A percentile compares a stretch with the other conserved stretches of the same genome.
These are phyloP conservation scores for Eucalyptus grandis DNA, from an alignment of 345 rosid genomes.

Conservation along the genomic window DNA sequence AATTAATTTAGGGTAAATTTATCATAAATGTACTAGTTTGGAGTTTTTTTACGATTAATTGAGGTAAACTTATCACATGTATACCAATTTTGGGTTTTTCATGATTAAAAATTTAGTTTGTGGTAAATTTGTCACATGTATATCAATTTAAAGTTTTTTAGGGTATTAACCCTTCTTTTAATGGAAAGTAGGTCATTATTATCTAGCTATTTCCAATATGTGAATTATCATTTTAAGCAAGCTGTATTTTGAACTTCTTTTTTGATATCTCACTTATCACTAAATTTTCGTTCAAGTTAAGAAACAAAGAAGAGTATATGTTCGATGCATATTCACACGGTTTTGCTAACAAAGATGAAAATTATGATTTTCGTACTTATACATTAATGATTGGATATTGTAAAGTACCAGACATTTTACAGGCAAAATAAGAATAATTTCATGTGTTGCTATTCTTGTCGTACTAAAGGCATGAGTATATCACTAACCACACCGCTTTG, in stretches of 20 bases:
- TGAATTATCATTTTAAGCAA: neutral
- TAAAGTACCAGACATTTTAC: neutral
- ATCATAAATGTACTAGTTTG: too few relatives aligned
- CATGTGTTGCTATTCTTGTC: neutral
- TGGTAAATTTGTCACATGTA: too few relatives aligned
- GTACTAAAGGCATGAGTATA: neutral
- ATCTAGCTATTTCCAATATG: neutral
- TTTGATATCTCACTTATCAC: neutral
- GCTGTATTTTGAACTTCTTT: neutral
- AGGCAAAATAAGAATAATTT: neutral
- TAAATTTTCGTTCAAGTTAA: neutral
- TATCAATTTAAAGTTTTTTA: too few relatives aligned
- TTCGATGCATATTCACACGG: neutral
- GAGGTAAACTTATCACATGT: too few relatives aligned
- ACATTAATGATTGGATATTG: neutral
- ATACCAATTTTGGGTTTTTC: accelerated
- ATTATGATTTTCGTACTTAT: neutral
- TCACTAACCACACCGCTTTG: neutral
- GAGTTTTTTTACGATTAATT: too few relatives aligned
- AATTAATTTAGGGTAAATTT: too few relatives aligned
- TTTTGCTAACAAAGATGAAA: neutral
- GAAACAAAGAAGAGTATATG: neutral
- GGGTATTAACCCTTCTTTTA: neutral
- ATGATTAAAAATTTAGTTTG: too few relatives aligned
- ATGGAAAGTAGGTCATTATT: neutral